Base-by-base conservation (phyloP, 305 asterid genomes). In the Plantago coronopus region DNA sequence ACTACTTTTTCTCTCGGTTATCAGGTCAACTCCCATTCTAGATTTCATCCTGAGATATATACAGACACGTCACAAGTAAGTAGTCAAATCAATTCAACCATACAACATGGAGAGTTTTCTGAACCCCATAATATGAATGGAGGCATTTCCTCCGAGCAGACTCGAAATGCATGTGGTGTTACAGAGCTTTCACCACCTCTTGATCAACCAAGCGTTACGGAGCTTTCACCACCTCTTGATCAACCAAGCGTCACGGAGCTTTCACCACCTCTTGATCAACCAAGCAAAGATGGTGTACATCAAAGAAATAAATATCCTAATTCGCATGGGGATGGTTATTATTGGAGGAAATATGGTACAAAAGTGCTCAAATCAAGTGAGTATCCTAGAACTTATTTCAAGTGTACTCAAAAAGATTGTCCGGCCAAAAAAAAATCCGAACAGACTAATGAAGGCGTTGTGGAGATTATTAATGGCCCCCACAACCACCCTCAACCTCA, bases 291-390 rank as follows among this genome's bases (percentile, higher is more conserved):
- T 12, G 20, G 2, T 57, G 62, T 47, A 42, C 13, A 42, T 6
- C 50, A 10, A 21, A 42, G 15, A 50, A 20, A 10, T 20, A 47
- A 22, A 57, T 2, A 40, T 14, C 1, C 20, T 18, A 14, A 57
- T 13, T 21, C 17, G 19, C 68, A 67, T 22, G 83, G 72, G n/a
- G 93, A 84, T 62, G 93, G 84, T 45, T 81, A 79, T 45, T 77
- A 74, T 46, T 84, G 93, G 93, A 70, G 83, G 59, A 84, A 80
- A 62, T 83, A 81, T 17, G 91, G 87, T 31, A 87, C 81, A 71
- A 83, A 83, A 62, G 85, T 77, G 14, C 83, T 83, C 11, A 78
- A 73, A 56, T 80, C 85, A 38, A 77, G 87, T 12, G 80, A 74
- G 68, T 76, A 46, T 68, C 91, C 90, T 43, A 78, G 87, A 16